Evolutionary conservation across 2,329 filamentous ascomycete species (phyloP).

Genomic region (Venturia nashicola): DNA sequence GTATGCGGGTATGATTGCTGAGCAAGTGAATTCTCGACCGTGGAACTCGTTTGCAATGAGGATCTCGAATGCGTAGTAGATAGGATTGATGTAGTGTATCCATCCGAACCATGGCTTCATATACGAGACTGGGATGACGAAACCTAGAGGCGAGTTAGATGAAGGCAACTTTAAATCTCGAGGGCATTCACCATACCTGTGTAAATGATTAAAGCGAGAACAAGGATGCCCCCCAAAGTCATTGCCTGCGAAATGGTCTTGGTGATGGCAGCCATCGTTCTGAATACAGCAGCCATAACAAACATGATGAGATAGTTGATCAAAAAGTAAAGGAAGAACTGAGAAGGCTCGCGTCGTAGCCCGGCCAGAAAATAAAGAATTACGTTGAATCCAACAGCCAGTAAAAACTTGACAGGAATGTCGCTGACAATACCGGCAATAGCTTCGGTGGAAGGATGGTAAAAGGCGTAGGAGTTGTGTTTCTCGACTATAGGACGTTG

Average conservation of each 20-base stretch:
- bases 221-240: slow-evolving; percentile 27
- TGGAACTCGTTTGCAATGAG: slow-evolving; percentile 62
- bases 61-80: slow-evolving; percentile 58
- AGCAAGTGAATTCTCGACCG: slow-evolving; percentile 40
- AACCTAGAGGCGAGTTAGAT: slow-evolving; percentile 14
- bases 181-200: slow-evolving; percentile 1
- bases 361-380: slow-evolving; percentile 52
- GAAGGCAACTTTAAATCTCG: no score
- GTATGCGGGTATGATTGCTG: slow-evolving; percentile 30
- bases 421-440: slow-evolving; percentile 46
- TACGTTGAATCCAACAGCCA: slow-evolving; percentile 46
- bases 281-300: slow-evolving; percentile 31
- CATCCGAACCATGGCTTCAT: slow-evolving; percentile 30
- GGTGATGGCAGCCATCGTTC: slow-evolving; percentile 11
- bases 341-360: slow-evolving; percentile 42
- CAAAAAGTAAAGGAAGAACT: slow-evolving; percentile 50
- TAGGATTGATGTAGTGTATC: slow-evolving; percentile 36
- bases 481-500: slow-evolving; percentile 70
- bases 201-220: slow-evolving; percentile 27
- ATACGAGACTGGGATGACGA: slow-evolving; percentile 25
- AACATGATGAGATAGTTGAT: slow-evolving; percentile 47
- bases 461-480: slow-evolving; percentile 40
- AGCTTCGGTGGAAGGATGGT: slow-evolving; percentile 29
- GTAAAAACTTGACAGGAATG: slow-evolving; percentile 43
- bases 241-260: slow-evolving; percentile 25